Evolutionary conservation across 129 eudicot genomes (phyloP), one percentile per base, ranked within the genome.

Genomic region (Pittosporum tobira): DNA sequence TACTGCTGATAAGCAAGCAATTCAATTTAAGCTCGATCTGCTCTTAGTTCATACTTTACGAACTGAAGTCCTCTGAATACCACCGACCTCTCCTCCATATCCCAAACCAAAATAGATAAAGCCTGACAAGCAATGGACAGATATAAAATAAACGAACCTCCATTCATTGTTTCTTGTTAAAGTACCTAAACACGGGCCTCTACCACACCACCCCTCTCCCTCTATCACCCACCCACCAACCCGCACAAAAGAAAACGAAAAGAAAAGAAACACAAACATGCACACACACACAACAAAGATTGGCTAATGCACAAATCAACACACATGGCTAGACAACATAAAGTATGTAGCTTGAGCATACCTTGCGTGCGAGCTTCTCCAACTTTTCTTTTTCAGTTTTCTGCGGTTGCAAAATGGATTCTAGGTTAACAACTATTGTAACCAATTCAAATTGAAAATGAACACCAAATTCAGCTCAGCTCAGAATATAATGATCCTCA

Each of bases 281-380:
- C n/a, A n/a, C n/a, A n/a, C n/a, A n/a, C n/a, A n/a, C n/a, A n/a
- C 27, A 23, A 60, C 23, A 43, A 8, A 44, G 6, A 19, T 42
- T 36, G 23, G 21, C n/a, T 6, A 16, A 53, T 51, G 36, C 8
- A 13, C 37, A 25, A 51, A 9, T 15, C 14, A 21, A 53, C 12
- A 56, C 59, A 19, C 21, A 59, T n/a, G 10, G 13, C 19, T 18
- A 15, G 30, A 8, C 42, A 23, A n/a, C 19, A 16, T 2, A 20
- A 29, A 18, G 4, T 23, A 5, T 63, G 27, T 16, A 48, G 61
- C 46, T 7, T 37, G 20, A 48, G 11, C 5, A 30, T 46, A 90
- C 98, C 98, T 91, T 70, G 51, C 84, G 88, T 40, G 98, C 98
- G 47, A 81, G 85, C 72, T 86, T 91, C 77, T 84, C 87, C 79